Conservation (phyloP, 2,329 filamentous ascomycete species). For the Ambrosiella beaveri region DNA sequence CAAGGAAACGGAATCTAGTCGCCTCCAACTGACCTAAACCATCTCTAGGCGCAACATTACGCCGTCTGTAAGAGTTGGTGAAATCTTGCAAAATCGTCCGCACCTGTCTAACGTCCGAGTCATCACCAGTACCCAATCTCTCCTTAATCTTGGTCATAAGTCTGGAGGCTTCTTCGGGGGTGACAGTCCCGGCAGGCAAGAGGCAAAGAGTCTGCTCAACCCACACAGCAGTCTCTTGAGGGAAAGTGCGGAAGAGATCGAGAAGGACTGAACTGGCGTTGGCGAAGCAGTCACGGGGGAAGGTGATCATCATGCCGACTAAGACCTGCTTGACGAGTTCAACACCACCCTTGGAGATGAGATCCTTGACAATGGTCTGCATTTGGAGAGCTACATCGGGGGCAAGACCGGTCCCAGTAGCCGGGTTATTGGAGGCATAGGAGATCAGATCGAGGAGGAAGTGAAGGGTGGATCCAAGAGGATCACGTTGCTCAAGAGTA, state of each 20-base stretch:
- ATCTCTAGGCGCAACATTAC: constrained; percentile 89
- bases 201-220: constrained; percentile 68
- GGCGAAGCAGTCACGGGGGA: constrained; percentile 86
- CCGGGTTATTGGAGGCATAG: constrained; percentile 65
- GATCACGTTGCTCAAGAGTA: constrained; percentile 78
- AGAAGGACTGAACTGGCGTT: constrained; percentile 89
- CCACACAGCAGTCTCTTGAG: constrained; percentile 63
- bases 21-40: constrained; percentile 78
- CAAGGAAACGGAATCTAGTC: constrained; percentile 64
- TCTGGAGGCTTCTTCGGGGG: constrained; percentile 60
- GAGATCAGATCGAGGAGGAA: constrained; percentile 83
- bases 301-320: constrained; percentile 98
- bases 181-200: constrained; percentile 68
- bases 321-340: constrained; percentile 72
- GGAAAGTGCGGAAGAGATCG: constrained; percentile 72
- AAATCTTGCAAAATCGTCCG: constrained; percentile 84
- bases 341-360: constrained; percentile 55
- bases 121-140: constrained; percentile 49
- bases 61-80: constrained; percentile 78
- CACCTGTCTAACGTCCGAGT: constrained; percentile 52
- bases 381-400: constrained; percentile 50
- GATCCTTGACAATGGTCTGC: constrained; percentile 51
- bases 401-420: constrained; percentile 38
- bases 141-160: constrained; percentile 68
- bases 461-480: constrained; percentile 77